phyloP scores from a whole-genome alignment of 2,329 filamentous ascomycete species.

The Fusarium nelsonii region DNA sequence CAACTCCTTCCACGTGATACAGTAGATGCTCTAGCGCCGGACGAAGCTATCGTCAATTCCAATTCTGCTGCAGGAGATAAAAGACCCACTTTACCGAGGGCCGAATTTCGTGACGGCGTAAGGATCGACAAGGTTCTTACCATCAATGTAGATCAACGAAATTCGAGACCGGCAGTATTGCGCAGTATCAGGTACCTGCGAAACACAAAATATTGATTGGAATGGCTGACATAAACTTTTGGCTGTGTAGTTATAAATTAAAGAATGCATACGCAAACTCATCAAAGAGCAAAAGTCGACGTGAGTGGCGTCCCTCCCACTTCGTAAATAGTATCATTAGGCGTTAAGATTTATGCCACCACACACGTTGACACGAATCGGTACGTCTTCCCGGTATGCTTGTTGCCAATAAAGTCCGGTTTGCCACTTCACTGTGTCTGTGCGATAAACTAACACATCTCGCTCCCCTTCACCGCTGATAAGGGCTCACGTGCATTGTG shows the following conservation, averaged over 20 bases:
- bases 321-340: conserved; percentile 13
- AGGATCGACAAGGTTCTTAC: conserved; percentile 22
- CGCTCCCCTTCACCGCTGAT: conserved; percentile 28
- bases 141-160: conserved; percentile 4
- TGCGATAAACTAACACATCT: conserved; percentile 24
- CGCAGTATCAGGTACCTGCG: background rate
- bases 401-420: conserved; percentile 12
- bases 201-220: background rate
- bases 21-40: background rate
- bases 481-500: conserved; percentile 20
- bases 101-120: conserved; percentile 9
- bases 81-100: conserved; percentile 12
- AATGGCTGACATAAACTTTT: conserved; percentile 9
- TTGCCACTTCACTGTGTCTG: conserved; percentile 24
- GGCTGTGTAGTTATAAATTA: background rate
- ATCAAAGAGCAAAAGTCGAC: conserved; percentile 16
- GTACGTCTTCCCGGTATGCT: background rate
- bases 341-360: conserved; percentile 37
- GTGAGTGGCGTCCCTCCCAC: conserved; percentile 27
- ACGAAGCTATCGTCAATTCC: conserved; percentile 22
- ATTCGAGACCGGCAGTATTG: conserved; percentile 9
- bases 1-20: background rate
- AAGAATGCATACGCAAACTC: background rate
- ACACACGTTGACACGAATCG: conserved; percentile 20
- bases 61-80: conserved; percentile 6